Percentiles rank a stretch among this genome's conserved stretches.
Evolutionary conservation across 2,329 filamentous ascomycete genomes (phyloP).

Genomic region (Cladophialophora bantiana): DNA sequence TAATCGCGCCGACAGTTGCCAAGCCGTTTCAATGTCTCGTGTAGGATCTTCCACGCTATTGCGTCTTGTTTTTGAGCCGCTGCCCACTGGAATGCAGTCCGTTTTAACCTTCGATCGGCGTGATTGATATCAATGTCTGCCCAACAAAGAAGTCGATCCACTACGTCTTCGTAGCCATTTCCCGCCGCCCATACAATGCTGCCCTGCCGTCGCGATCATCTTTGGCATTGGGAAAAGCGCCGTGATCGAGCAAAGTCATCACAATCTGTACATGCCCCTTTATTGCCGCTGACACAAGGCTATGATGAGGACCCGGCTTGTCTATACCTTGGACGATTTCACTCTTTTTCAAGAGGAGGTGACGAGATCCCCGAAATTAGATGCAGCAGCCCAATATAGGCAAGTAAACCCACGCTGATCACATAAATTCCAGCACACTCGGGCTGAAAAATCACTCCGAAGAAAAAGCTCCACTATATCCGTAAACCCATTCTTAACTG

Average conservation of each 20-base stretch:
- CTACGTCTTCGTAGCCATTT: neutral
- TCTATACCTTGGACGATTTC: conserved; percentile 1
- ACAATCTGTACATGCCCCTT: conserved; percentile 1
- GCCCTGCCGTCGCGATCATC: neutral
- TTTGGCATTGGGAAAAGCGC: neutral
- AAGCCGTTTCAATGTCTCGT: neutral
- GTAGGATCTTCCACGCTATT: neutral
- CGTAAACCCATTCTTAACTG: neutral
- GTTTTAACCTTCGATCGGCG: neutral
- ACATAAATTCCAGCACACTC: neutral
- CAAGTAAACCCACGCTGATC: neutral
- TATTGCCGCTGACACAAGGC: conserved; percentile 1
- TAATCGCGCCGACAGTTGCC: neutral
- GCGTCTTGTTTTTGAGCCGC: neutral
- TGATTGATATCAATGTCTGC: neutral
- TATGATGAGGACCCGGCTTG: neutral
- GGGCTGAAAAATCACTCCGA: neutral
- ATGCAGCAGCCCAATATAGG: conserved; percentile 1
- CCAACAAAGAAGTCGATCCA: neutral
- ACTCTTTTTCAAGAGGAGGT: neutral
- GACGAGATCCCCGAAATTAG: conserved; percentile 1
- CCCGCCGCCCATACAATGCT: conserved; percentile 8
- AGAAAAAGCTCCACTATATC: conserved; percentile 4
- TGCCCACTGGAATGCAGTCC: conserved; percentile 8
- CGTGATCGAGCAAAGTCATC: neutral